Evolutionary conservation across 345 rosid species (phyloP).

Genomic region (Citrus glauca): DNA sequence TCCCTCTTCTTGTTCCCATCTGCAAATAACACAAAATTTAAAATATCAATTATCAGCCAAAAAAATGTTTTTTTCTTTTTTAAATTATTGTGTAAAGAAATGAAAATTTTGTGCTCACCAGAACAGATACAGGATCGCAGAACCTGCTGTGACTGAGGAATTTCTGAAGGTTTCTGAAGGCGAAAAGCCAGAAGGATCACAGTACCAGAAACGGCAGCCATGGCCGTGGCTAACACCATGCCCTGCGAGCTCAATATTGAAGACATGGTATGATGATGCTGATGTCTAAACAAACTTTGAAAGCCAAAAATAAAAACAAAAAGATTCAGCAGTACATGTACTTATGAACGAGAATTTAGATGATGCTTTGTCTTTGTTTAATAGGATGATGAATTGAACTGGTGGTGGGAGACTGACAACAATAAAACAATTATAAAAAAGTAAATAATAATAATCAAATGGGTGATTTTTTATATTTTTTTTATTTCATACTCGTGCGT

Average conservation of each 20-base stretch:
- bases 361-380: too few relatives aligned
- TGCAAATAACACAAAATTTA: conserved; percentile 5
- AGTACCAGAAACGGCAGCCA: conserved; percentile 81
- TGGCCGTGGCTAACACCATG: conserved; percentile 61
- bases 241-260: conserved; percentile 56
- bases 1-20: conserved; percentile 31
- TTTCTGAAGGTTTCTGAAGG: conserved; percentile 44
- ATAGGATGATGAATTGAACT: background rate
- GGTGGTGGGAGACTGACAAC: background rate
- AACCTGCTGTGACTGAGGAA: conserved; percentile 18
- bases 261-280: conserved; percentile 28
- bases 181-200: conserved; percentile 65
- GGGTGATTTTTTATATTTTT: background rate
- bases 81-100: background rate
- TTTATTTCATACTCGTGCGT: background rate
- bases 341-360: background rate
- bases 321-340: background rate
- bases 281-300: background rate
- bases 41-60: background rate
- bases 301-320: background rate
- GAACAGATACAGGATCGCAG: conserved; percentile 56
- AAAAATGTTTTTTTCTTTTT: too few relatives aligned
- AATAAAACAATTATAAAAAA: background rate
- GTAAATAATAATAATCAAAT: background rate
- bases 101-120: conserved; percentile 22